Conservation (phyloP, 78 protist genomes). For the Dictyostelium capitatum region DNA sequence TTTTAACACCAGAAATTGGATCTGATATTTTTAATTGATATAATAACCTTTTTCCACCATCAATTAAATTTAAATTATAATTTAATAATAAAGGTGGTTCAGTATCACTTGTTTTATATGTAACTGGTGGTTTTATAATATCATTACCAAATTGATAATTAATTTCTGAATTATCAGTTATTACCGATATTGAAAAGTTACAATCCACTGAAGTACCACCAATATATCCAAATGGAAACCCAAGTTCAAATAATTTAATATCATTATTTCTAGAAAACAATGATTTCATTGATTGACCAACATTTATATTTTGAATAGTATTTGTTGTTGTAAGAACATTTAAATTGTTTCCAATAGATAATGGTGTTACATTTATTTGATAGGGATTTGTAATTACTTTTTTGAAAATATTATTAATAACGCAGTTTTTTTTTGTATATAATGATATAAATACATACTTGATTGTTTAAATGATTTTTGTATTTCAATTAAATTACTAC, state of each 20-base stretch:
- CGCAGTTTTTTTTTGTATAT: too few species aligned
- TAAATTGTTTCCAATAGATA: too few species aligned
- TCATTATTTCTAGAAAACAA: too few species aligned
- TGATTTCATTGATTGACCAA: too few species aligned
- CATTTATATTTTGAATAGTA: too few species aligned
- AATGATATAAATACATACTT: too few species aligned
- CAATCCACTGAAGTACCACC: not conserved
- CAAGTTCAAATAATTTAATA: too few species aligned
- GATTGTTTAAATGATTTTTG: not conserved
- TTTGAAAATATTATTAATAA: too few species aligned
- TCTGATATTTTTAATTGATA: not conserved
- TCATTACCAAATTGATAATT: not conserved
- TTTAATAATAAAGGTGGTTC: not conserved
- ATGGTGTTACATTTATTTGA: too few species aligned
- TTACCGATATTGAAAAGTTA: too few species aligned
- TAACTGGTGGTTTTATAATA: not conserved
- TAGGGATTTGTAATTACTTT: not conserved
- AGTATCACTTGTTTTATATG: not conserved
- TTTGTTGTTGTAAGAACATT: too few species aligned
- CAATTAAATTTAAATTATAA: not conserved
- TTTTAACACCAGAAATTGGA: not conserved
- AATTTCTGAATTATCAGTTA: too few species aligned
- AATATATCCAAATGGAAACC: conserved; percentile 2
- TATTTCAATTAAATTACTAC: not conserved
- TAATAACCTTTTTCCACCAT: not conserved